Conservation (phyloP, 83 land plant species). For the Diphasiastrum complanatum region DNA sequence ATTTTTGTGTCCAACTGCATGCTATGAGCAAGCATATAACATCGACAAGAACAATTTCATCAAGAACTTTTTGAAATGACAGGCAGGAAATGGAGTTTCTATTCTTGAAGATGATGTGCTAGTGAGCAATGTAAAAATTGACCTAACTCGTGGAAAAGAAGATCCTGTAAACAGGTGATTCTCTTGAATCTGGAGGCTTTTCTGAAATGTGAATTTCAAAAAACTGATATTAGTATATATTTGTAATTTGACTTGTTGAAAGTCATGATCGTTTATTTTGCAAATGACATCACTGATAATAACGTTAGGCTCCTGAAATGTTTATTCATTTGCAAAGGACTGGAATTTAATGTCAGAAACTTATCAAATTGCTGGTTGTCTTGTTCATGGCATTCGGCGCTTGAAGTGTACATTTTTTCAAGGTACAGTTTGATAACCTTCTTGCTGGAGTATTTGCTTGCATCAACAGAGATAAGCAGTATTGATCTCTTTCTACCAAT, state of each 20-base stretch:
- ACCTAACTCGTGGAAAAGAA: constrained; percentile 72
- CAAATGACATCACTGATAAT: too few species aligned
- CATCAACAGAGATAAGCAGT: background rate
- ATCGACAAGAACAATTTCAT: too few species aligned
- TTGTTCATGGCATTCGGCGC: constrained; percentile 20
- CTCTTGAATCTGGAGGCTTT: background rate
- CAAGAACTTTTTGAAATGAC: background rate
- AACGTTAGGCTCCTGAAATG: too few species aligned
- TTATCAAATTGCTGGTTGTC: background rate
- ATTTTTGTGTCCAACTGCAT: too few species aligned
- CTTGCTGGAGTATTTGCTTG: background rate
- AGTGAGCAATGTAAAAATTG: constrained; percentile 79
- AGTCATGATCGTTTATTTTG: too few species aligned
- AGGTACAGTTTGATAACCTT: constrained; percentile 37
- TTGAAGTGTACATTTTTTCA: constrained; percentile 74
- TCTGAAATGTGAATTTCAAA: constrained; percentile 4
- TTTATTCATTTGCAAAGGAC: too few species aligned
- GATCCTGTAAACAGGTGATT: constrained; percentile 72
- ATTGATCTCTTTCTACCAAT: background rate
- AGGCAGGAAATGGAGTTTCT: constrained; percentile 40
- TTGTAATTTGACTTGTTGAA: background rate
- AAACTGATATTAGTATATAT: constrained; percentile 1
- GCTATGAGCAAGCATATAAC: too few species aligned
- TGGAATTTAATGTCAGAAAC: background rate
- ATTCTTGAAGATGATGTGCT: constrained; percentile 75